Base-by-base conservation (phyloP, 441 rosid genomes). In the Isatis lusitanica region DNA sequence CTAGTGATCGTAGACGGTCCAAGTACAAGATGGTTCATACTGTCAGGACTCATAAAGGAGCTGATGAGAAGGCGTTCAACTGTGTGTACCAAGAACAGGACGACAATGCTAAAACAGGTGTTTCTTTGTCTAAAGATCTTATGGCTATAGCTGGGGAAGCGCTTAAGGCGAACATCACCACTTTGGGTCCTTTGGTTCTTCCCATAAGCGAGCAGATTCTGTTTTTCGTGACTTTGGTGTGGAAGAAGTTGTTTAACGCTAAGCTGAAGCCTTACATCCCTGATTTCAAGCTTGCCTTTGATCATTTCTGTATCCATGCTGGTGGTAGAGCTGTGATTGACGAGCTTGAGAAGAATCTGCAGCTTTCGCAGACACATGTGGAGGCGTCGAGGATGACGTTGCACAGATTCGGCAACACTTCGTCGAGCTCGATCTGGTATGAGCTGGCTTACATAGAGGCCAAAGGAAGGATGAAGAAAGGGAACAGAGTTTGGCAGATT, bases 131-230 rank as follows among this genome's bases (percentile, higher is more conserved):
- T 0, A 66, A 66, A 21, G 70, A 66, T 35, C 58, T 66, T 8
- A 66, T 38, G 47, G 35, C 46, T 66, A 38, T 50, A 12, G 70
- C 70, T 5, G 58, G 58, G 4, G 46, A 51, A 66, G 58, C 70
- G 5, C 35, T 50, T 13, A 66, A 36, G 47, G 35, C 35, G 0
- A 66, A 50, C 47, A 66, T 66, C 46, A 38, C 35, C 9, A 66
- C 70, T 50, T 66, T 66, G 8, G 70, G 70, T 50, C 59, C 70
- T 36, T 50, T 66, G 35, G 70, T 66, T 66, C 46, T 66, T 13
- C 59, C 70, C 4, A 8, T 66, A 50, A 65, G 70, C 70, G 70
- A 65, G 21, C 44, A 65, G 24, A 36, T 65, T 18, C 47, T 65
- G 21, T 65, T 65, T 36, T 50, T 65, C 46, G 5, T 18, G 1